A percentile compares a stretch with the other conserved stretches of the same genome.
These are phyloP conservation scores for Pichia manshurica DNA, from an alignment of 805 yeast species.

Conservation along the genomic window DNA sequence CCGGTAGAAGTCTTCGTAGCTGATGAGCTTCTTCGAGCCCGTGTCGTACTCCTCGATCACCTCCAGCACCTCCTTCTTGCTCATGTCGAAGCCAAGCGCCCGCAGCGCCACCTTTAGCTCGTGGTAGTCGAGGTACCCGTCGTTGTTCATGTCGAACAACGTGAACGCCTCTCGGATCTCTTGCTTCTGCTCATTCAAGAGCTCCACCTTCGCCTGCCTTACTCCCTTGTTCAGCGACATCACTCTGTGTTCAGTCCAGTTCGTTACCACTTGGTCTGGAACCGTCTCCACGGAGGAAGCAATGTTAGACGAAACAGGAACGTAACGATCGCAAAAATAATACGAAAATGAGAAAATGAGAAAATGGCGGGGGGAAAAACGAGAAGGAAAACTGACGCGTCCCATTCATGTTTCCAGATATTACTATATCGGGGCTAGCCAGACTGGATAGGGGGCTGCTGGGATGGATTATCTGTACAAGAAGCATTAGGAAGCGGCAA, in stretches of 20 bases:
- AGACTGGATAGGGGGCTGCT: no score
- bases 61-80: conserved; percentile 67
- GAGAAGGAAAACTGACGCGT: background rate
- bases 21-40: conserved; percentile 65
- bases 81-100: conserved; percentile 85
- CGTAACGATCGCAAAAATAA: no score
- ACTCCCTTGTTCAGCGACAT: conserved; percentile 18
- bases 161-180: conserved; percentile 90
- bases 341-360: no score
- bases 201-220: conserved; percentile 51
- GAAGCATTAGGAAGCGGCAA: no score
- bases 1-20: conserved; percentile 75
- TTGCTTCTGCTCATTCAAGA: conserved; percentile 80
- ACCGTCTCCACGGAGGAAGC: no score
- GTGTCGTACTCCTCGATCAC: conserved; percentile 77
- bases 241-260: no score
- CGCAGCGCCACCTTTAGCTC: conserved; percentile 90
- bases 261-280: no score
- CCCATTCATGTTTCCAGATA: background rate
- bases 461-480: no score
- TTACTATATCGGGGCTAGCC: background rate
- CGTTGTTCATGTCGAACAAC: conserved; percentile 87
- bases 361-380: background rate
- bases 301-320: no score
- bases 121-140: conserved; percentile 86